Base-by-base conservation (phyloP, 2,329 filamentous ascomycete genomes). In the Zymoseptoria passerinii region DNA sequence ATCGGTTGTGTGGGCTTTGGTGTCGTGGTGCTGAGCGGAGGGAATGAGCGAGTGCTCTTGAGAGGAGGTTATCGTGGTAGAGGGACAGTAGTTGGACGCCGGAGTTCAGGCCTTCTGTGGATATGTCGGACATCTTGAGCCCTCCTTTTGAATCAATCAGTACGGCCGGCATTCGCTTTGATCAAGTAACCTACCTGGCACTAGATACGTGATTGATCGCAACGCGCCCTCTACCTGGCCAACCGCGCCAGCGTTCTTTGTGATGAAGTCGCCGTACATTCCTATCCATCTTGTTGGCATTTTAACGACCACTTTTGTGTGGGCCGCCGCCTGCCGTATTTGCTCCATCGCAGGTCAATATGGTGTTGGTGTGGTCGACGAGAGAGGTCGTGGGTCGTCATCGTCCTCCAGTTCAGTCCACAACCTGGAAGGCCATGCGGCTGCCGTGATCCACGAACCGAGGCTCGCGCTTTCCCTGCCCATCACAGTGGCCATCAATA, bases 191-290 rank as follows among this genome's bases (percentile, higher is more conserved):
- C 58, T 72, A 85, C 88, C 92, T 58, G 92, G 94, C 53, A 97
- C 94, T 65, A 99, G 91, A 73, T 99, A 99, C 52, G 92, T 96
- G 64, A 99, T 77, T 28, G 91, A 96, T 48, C 94, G 85, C 70
- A 99, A 78, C 13, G 91, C 90, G 63, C 90, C 95, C 78, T 99
- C 94, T 63, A 99, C 92, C 77, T 96, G 92, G 53, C 90, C 90
- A 55, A 99, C 91, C 60, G 95, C 90, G 70, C 90, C 88, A 61
- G 91, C 86, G 73, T 99, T 99, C 77, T 92, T 94, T 62, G 89
- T 88, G 77, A 99, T 92, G 76, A 97, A 96, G 64, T 94, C 87
- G 69, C 86, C 85, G 75, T 95, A 95, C 76, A 85, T 82, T 64
- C 80, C 61, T 52, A 72, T 59, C 58, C 67, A 70, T 61, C 68